Base-by-base conservation (phyloP, 768 basidiomycete species). In the Nevesoporus exiguus region DNA sequence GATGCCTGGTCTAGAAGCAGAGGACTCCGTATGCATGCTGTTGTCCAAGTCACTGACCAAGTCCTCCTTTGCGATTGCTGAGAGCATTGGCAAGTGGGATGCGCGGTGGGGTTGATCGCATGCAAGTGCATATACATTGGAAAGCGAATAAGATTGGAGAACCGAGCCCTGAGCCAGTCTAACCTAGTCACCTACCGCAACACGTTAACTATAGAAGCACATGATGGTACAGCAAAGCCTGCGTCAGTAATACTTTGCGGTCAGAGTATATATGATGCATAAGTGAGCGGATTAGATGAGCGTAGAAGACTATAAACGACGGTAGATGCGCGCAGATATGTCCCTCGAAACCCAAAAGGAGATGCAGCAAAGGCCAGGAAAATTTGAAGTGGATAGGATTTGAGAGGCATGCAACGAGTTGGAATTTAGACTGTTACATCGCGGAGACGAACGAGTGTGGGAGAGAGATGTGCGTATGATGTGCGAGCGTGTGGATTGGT, bases 401-500 rank as follows among this genome's bases (percentile, higher is more conserved):
- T 47, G 52, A 43, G 43, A 39, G 48, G 19, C 1, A n/a, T 45
- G 49, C 39, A 14, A 51, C 51, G 37, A 15, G 41, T 45, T 15
- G 34, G 44, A 25, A 29, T 33, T 59, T 54, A 61, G 45, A 56
- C 62, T 42, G 56, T 63, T 29, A 74, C 70, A 63, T 77, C 77
- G 49, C 77, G 75, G 36, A 77, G 73, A 47, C 76, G 80, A 52
- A 78, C 66, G 53, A 76, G 72, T 25, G 74, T 66, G 5, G 81
- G 73, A 1, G 77, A 73, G 57, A 86, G 76, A 55, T 80, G 81
- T n/a, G 79, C 70, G 37, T 79, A 78, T 21, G 84, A 83, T 68
- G 80, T 75, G 61, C 84, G 80, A 9, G 83, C 83, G 48, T 66
- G 73, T 41, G 79, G 77, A 62, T 85, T 86, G 47, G 80, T 78